Conservation (phyloP, 768 basidiomycete species). For the Phanerochaete carnosa region DNA sequence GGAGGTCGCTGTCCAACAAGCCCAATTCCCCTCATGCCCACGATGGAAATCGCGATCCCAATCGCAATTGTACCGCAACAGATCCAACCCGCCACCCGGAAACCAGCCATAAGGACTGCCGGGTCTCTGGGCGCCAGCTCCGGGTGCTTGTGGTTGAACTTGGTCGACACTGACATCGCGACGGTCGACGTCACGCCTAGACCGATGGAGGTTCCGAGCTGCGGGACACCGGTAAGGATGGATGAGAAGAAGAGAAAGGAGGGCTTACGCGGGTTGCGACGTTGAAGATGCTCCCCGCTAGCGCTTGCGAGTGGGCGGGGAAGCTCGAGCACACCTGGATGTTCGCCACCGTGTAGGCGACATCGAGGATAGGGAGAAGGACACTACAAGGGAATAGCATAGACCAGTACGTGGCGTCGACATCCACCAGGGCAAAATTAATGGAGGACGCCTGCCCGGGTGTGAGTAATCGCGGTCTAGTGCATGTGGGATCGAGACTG, state of each 20-base stretch:
- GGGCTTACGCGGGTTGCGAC: conserved; percentile 27
- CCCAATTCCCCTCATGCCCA: conserved; percentile 15
- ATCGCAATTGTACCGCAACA: conserved; percentile 12
- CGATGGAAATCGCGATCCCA: conserved; percentile 6
- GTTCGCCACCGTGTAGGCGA: conserved; percentile 31
- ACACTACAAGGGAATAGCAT: conserved; percentile 30
- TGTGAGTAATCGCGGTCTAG: not conserved
- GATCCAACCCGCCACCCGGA: conserved; percentile 29
- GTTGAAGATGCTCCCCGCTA: conserved; percentile 34
- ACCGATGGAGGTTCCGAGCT: conserved; percentile 35
- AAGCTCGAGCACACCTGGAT: conserved; percentile 28
- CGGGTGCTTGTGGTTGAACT: conserved; percentile 22
- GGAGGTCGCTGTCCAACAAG: conserved; percentile 7
- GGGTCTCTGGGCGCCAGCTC: conserved; percentile 19
- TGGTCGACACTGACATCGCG: conserved; percentile 25
- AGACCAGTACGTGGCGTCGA: conserved; percentile 29
- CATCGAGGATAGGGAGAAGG: conserved; percentile 26
- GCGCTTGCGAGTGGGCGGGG: conserved; percentile 30
- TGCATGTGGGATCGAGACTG: conserved; percentile 4
- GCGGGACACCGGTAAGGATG: not conserved
- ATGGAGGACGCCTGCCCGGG: conserved; percentile 26
- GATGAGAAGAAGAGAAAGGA: not conserved
- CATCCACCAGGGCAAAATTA: conserved; percentile 30
- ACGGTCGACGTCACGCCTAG: conserved; percentile 31
- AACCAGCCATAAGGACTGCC: conserved; percentile 31